Evolutionary conservation across 345 rosid species (phyloP), one percentile per base, ranked within the genome.

Genomic region (Melastoma malabathricum): DNA sequence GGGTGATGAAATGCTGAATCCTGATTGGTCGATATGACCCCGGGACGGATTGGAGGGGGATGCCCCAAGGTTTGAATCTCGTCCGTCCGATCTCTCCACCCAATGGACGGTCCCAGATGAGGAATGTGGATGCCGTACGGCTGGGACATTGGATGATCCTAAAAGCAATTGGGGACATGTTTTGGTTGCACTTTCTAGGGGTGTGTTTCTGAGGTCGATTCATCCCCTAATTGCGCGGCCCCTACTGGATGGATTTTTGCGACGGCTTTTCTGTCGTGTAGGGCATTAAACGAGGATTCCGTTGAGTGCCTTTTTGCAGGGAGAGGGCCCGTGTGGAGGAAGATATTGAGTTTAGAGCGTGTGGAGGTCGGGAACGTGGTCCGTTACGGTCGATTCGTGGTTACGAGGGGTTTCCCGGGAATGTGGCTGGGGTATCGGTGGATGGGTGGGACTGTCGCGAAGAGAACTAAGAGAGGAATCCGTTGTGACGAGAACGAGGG

Each of bases 171-270:
- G 38, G 41, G 49, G n/a, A 46, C 41, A 46, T 53, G 15, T 16
- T 59, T 22, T 57, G 52, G 52, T 50, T 60, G 50, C 54, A 52
- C 66, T 52, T 48, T 61, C 70, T 31, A 31, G 38, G 57, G 74
- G 74, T 88, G 97, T 88, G 94, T 78, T 88, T 88, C 75, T 82
- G 52, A 65, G 56, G 57, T 72, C n/a, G 56, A 71, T 73, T 78
- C 4, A 60, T 56, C 25, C 59, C 17, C 12, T 18, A 46, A 57
- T 71, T 74, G 68, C 70, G 77, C 48, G 47, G 54, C 18, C 1
- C 59, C 2, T 38, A 59, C 1, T 62, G 1, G 0, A 60, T 62
- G 64, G 27, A 76, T 53, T 64, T 64, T 2, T 3, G 0, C 67
- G 52, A 48, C 9, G 4, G 55, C 68, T 74, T 39, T 27, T 56